These are phyloP conservation scores for Penicillium simplicissimum DNA, from an alignment of 495 filamentous ascomycete species.

Conservation along the genomic window DNA sequence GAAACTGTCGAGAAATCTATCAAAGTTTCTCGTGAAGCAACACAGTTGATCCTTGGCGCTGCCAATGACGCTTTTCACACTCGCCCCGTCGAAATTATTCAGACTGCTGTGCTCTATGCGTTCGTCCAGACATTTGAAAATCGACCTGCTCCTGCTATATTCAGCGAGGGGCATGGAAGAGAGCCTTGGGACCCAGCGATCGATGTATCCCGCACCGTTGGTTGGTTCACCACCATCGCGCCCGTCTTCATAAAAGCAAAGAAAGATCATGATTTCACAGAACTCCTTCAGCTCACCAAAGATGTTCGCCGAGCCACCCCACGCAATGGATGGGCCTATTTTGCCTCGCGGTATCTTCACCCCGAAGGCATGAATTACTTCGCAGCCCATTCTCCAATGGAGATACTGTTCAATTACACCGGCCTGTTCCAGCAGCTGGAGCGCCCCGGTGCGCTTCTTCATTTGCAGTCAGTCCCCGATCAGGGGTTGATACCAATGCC, in stretches of 20 bases:
- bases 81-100: slow-evolving; percentile 9
- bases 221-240: slow-evolving; percentile 51
- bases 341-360: slow-evolving; percentile 26
- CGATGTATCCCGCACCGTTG: slow-evolving; percentile 42
- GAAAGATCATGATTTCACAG: slow-evolving; percentile 8
- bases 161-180: slow-evolving; percentile 47
- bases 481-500: slow-evolving; percentile 14
- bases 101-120: not conserved
- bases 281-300: slow-evolving; percentile 27
- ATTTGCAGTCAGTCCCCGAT: slow-evolving; percentile 41
- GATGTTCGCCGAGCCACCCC: slow-evolving; percentile 19
- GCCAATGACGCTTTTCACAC: slow-evolving; percentile 3
- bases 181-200: slow-evolving; percentile 37
- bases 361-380: slow-evolving; percentile 13
- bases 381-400: slow-evolving; percentile 38
- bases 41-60: no score
- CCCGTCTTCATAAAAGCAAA: slow-evolving; percentile 26
- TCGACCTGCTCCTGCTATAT: slow-evolving; percentile 44
- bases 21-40: no score
- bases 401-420: slow-evolving; percentile 59
- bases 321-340: slow-evolving; percentile 37
- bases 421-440: slow-evolving; percentile 56
- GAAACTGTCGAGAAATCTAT: no score
- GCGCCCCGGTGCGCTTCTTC: slow-evolving; percentile 48
- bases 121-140: slow-evolving; percentile 3